Percentiles rank a stretch among this genome's conserved stretches.
Evolutionary conservation across 176 grass and related monocot genomes (phyloP).

Genomic region (Musa troglodytarum): DNA sequence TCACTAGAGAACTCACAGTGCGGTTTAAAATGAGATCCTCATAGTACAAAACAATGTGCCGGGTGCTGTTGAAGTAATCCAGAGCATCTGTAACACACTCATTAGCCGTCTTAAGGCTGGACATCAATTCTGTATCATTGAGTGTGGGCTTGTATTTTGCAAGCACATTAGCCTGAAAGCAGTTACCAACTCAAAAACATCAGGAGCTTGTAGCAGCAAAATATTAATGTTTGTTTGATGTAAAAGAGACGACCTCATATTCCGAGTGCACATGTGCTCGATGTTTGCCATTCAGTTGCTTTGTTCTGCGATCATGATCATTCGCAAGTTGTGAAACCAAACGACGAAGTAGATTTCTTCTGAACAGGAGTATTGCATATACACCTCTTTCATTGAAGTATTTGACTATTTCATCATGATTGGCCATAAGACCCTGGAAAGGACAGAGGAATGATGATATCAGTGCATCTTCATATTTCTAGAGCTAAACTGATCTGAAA

Average conservation of each 20-base stretch:
- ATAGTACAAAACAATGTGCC: constrained; percentile 75
- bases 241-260: constrained; percentile 41
- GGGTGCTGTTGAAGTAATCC: constrained; percentile 53
- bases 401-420: constrained; percentile 61
- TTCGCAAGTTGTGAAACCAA: constrained; percentile 85
- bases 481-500: not conserved
- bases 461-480: not conserved
- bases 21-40: constrained; percentile 68
- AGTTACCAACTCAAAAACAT: not conserved
- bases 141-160: constrained; percentile 71
- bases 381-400: constrained; percentile 84
- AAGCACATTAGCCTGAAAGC: constrained; percentile 62
- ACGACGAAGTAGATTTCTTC: constrained; percentile 78
- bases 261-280: constrained; percentile 64
- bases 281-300: constrained; percentile 89
- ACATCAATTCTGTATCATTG: constrained; percentile 44
- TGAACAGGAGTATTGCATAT: constrained; percentile 71
- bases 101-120: constrained; percentile 38
- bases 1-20: constrained; percentile 38
- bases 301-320: constrained; percentile 50
- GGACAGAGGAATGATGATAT: constrained; percentile 15
- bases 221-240: not conserved
- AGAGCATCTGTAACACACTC: constrained; percentile 53
- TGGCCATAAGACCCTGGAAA: constrained; percentile 64
- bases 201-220: not conserved